A percentile compares a stretch with the other conserved stretches of the same genome.
Evolutionary conservation across 352 stramenopile genomes (phyloP).

Genomic region (Globisporangium echinulatum): DNA sequence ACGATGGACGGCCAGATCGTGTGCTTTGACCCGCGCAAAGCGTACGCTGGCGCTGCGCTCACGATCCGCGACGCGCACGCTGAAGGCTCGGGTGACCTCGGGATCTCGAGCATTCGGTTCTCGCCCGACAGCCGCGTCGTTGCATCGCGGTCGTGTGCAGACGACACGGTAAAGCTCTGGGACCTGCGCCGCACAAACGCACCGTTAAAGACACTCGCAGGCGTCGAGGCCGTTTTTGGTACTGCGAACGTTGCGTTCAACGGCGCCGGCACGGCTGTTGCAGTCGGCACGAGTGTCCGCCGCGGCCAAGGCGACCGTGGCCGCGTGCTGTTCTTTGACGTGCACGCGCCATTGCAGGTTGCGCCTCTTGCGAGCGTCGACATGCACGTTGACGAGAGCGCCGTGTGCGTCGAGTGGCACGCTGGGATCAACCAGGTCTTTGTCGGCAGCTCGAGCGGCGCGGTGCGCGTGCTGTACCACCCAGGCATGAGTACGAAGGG

Average conservation of each 20-base stretch:
- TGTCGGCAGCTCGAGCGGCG: constrained; percentile 57
- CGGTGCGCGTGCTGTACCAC: constrained; percentile 69
- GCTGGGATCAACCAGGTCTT: constrained; percentile 79
- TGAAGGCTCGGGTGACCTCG: constrained; percentile 58
- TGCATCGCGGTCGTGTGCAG: constrained; percentile 61
- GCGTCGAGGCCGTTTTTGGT: constrained; percentile 63
- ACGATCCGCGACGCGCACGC: constrained; percentile 67
- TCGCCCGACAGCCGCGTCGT: constrained; percentile 56
- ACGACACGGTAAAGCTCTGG: constrained; percentile 82
- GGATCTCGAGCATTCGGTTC: constrained; percentile 71
- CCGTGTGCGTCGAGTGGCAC: constrained; percentile 81
- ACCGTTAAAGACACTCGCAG: constrained; percentile 52
- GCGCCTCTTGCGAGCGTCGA: constrained; percentile 50
- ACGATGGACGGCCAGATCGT: constrained; percentile 80
- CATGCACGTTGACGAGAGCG: constrained; percentile 79
- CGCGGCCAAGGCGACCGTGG: constrained; percentile 47
- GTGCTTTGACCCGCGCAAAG: constrained; percentile 65
- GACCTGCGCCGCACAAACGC: constrained; percentile 59
- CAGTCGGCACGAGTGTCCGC: constrained; percentile 62
- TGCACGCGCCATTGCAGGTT: constrained; percentile 46
- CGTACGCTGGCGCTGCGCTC: constrained; percentile 55
- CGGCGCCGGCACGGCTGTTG: constrained; percentile 55
- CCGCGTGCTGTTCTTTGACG: constrained; percentile 70
- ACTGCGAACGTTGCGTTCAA: constrained; percentile 83
- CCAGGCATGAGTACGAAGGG: constrained; percentile 66